These are phyloP conservation scores for Nicotiana obtusifolia DNA, from an alignment of 257 asterid species.

Conservation along the genomic window DNA sequence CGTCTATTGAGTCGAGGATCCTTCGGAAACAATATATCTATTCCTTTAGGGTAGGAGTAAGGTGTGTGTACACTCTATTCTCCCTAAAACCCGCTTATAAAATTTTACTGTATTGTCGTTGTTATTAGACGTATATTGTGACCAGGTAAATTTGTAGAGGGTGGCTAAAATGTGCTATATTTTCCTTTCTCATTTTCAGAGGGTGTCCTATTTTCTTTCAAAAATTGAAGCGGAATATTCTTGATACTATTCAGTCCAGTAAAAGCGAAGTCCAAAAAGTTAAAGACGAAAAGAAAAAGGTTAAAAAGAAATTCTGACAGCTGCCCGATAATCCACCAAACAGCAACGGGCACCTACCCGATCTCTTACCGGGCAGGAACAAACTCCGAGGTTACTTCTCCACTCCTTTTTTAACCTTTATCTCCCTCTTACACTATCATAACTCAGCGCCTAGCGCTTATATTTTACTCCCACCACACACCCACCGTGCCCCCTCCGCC, in stretches of 20 bases:
- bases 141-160: no score
- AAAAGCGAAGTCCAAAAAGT: background rate
- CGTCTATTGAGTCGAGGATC: no score
- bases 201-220: background rate
- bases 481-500: constrained; percentile 28
- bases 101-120: no score
- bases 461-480: constrained; percentile 15
- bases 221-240: background rate
- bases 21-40: no score
- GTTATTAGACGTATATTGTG: no score
- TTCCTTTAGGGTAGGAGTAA: no score
- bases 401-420: constrained; percentile 14
- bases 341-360: constrained; percentile 32
- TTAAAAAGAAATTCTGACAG: background rate
- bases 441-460: constrained; percentile 3
- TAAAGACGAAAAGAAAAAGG: background rate
- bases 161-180: no score
- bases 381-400: constrained; percentile 33
- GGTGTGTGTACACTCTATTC: no score
- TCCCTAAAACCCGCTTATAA: rapidly evolving
- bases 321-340: constrained; percentile 35
- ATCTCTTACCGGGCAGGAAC: constrained; percentile 42
- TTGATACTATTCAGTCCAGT: background rate
- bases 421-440: constrained; percentile 19
- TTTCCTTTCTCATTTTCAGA: no score